Percentiles rank a stretch among this genome's conserved stretches.
These are phyloP conservation scores for Stemphylium vesicarium DNA, from an alignment of 2,329 filamentous ascomycete species.

Conservation along the genomic window DNA sequence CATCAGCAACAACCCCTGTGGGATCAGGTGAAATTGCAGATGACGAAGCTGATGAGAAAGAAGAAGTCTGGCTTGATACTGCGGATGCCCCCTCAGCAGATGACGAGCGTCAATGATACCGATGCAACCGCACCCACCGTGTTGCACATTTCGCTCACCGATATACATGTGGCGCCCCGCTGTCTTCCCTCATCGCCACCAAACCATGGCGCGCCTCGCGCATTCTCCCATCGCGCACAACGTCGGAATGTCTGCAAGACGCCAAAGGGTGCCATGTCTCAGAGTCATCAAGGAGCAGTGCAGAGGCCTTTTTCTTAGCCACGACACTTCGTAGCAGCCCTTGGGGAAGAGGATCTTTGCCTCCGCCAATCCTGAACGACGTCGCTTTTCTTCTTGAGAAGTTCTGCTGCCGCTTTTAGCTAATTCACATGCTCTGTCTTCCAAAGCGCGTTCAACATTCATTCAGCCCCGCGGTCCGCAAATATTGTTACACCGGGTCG, in stretches of 20 bases:
- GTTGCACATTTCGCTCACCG: neutral
- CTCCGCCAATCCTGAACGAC: neutral
- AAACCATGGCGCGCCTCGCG: neutral
- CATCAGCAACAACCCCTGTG: too few relatives aligned
- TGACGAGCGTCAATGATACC: too few relatives aligned
- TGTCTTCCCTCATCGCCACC: neutral
- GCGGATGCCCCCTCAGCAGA: too few relatives aligned
- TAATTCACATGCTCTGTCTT: too few relatives aligned
- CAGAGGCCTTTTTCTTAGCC: too few relatives aligned
- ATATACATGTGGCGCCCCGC: neutral
- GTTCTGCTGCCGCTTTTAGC: too few relatives aligned
- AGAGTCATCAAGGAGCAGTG: neutral
- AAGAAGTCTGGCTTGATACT: too few relatives aligned
- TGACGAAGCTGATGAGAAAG: too few relatives aligned
- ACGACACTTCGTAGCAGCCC: too few relatives aligned
- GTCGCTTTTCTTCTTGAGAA: neutral
- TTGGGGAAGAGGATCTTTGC: neutral
- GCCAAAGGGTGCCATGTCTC: conserved; percentile 5
- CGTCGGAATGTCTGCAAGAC: neutral
- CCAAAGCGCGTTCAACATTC: too few relatives aligned
- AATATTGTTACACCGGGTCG: conserved; percentile 11
- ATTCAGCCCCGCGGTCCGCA: neutral
- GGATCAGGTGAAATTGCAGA: too few relatives aligned
- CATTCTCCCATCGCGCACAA: neutral
- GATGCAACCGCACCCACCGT: too few relatives aligned